Conservation (phyloP, 495 filamentous ascomycete genomes). For the Annulohypoxylon stygium region DNA sequence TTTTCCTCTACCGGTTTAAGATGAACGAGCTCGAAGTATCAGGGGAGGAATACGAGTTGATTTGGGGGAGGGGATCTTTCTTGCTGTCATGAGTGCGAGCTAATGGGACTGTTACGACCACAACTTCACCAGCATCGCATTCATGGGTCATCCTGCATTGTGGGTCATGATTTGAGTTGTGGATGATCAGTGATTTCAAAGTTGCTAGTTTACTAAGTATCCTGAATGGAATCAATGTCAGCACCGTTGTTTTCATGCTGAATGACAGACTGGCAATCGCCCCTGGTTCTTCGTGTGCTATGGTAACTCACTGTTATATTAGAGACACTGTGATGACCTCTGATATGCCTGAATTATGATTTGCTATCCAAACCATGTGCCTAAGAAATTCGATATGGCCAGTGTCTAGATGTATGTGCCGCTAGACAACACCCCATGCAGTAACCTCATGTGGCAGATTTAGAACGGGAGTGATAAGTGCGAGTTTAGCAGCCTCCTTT, state of each 20-base stretch:
- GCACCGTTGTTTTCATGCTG: background rate
- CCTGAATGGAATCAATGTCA: conserved; percentile 1
- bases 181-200: conserved; percentile 1
- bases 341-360: background rate
- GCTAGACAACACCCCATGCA: too few relatives aligned
- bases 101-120: conserved; percentile 18
- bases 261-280: background rate
- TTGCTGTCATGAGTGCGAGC: conserved; percentile 10
- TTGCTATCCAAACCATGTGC: background rate
- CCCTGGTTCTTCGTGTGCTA: background rate
- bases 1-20: conserved; percentile 2
- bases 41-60: conserved; percentile 4
- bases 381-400: background rate
- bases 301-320: background rate
- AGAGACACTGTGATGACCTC: background rate
- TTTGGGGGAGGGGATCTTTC: conserved; percentile 18
- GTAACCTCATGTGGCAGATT: too few relatives aligned
- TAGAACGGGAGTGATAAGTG: too few relatives aligned
- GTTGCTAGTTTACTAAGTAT: background rate
- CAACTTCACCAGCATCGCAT: background rate
- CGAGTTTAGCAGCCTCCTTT: too few relatives aligned
- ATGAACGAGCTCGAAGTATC: conserved; percentile 13
- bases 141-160: background rate
- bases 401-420: too few relatives aligned
- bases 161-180: background rate